Base-by-base conservation (phyloP, 805 yeast genomes). In the Hanseniaspora nectarophila region DNA sequence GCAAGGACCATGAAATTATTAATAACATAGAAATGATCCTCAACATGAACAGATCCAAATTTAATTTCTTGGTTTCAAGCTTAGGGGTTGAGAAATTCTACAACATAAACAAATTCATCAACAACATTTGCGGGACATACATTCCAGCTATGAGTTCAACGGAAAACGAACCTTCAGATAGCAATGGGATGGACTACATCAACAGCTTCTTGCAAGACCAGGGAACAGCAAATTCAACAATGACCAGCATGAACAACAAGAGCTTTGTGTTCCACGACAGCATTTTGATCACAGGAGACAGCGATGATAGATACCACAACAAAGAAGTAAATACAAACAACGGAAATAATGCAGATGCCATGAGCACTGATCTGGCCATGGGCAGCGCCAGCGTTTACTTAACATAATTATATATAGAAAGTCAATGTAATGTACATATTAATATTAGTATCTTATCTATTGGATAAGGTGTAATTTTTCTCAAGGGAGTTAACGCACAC, bases 21-120 rank as follows among this genome's bases (percentile, higher is more conserved):
- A 33, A 49, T 10, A 49, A 42, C n/a, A 49, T 49, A 24, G 53
- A 49, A 24, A 34, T 42, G 38, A 49, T 49, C 12, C 34, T 49
- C 13, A 49, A 34, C 20, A 49, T 49, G 53, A 49, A 49, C 18
- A 40, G 39, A 42, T 6, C 23, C 2, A 49, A 34, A 28, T 28
- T 49, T 13, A 39, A 40, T 15, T 33, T 4, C 9, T 23, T 42
- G 26, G 33, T 49, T 7, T 16, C 31, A 3, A 28, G 21, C 5
- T 28, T 49, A 43, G 53, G 53, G 9, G 40, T 16, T 21, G 53
- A 42, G 4, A 49, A 49, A 21, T 31, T 49, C 9, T 12, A 10
- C 16, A 33, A 42, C 21, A 37, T 49, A 3, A 49, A 49, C n/a
- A 42, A 28, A 9, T 42, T 42, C 24, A 42, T 49, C 13, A 37